Evolutionary conservation across 1,139 yeast species (phyloP).

Genomic region (Nakaseomyces kungkrabaensis): DNA sequence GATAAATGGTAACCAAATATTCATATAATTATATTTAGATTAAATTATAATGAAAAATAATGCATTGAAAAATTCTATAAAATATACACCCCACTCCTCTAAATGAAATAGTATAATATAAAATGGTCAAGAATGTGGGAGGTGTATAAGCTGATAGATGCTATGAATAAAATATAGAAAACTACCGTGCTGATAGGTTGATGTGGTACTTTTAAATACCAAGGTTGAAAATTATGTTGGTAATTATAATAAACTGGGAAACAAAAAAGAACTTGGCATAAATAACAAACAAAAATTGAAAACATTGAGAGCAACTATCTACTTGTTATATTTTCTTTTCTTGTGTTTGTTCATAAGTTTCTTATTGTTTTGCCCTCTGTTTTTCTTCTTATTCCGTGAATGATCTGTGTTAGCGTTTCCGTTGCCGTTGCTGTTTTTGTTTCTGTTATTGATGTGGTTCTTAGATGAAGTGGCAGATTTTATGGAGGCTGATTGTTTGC

Average conservation of each 20-base stretch:
- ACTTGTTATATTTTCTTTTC: constrained; percentile 17
- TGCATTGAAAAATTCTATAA: not conserved
- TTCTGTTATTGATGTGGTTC: too few relatives aligned
- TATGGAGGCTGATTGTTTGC: too few relatives aligned
- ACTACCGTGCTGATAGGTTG: too few relatives aligned
- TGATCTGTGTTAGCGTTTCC: not conserved
- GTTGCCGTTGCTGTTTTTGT: not conserved
- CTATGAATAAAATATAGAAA: too few relatives aligned
- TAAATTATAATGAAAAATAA: not conserved
- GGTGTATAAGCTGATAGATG: too few relatives aligned
- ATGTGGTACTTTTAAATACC: too few relatives aligned
- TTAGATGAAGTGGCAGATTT: too few relatives aligned
- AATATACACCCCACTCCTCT: not conserved
- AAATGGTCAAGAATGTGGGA: too few relatives aligned
- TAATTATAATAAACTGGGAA: not conserved
- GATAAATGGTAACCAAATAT: too few relatives aligned
- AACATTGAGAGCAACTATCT: not conserved
- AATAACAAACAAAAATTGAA: too few relatives aligned
- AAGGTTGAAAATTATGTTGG: too few relatives aligned
- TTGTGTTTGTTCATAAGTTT: constrained; percentile 21
- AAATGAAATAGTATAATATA: not conserved
- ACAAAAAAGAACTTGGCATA: not conserved
- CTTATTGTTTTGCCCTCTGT: constrained; percentile 7
- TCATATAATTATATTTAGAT: not conserved
- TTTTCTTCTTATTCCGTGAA: constrained; percentile 4